These are phyloP conservation scores for Cucumis hystrix DNA, from an alignment of 306 rosid species.

Conservation along the genomic window DNA sequence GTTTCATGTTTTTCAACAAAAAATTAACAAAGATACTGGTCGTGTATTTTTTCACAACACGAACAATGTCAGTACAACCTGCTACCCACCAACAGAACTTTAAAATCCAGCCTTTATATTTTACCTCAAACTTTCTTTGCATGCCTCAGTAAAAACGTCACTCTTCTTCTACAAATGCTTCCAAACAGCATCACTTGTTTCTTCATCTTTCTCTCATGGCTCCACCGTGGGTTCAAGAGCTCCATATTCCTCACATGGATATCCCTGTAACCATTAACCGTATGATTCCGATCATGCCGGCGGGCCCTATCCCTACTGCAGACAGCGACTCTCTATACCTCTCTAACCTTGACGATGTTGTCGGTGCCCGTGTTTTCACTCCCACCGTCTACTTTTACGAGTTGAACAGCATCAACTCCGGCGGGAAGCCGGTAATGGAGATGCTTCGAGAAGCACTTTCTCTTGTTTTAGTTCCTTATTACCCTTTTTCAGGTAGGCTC, in stretches of 20 bases:
- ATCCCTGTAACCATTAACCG: constrained; percentile 33
- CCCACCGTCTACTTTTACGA: constrained; percentile 69
- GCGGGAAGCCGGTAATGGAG: constrained; percentile 21
- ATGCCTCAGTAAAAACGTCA: constrained; percentile 16
- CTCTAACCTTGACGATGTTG: constrained; percentile 68
- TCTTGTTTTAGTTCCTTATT: constrained; percentile 67
- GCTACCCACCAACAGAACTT: constrained; percentile 29
- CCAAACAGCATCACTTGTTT: constrained; percentile 10
- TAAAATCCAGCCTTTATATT: constrained; percentile 9
- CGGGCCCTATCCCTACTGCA: constrained; percentile 27
- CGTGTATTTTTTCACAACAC: constrained; percentile 8
- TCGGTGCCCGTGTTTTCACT: constrained; percentile 74
- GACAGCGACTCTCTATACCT: constrained; percentile 44
- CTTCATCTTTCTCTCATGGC: constrained; percentile 38
- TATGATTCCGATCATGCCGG: constrained; percentile 31
- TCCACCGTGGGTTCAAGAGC: constrained; percentile 75
- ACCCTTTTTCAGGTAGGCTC: constrained; percentile 75
- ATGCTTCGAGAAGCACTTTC: constrained; percentile 44
- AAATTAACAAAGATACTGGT: not conserved
- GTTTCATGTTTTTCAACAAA: not conserved
- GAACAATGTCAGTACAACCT: constrained; percentile 25
- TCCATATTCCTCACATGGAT: constrained; percentile 35
- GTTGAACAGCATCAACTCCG: not conserved
- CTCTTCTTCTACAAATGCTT: constrained; percentile 65
- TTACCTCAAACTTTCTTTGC: constrained; percentile 49